Evolutionary conservation across 441 rosid genomes (phyloP), one percentile per base, ranked within the genome.

Genomic region (Gossypium trilobum): DNA sequence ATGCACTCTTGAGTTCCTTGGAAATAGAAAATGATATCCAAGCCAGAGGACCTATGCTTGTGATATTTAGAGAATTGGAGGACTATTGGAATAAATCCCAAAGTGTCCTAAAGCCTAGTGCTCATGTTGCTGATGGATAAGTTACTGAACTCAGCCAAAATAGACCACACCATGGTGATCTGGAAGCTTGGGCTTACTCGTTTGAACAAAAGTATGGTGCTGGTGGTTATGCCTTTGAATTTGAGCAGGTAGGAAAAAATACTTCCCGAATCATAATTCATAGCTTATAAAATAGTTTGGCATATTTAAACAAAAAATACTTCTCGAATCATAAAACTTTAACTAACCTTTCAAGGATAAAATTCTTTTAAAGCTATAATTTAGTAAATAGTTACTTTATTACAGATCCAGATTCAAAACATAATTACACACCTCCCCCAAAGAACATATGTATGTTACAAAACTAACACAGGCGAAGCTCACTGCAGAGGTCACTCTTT

Each of bases 21-120:
- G 99, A 92, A 72, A 92, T 95, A 70, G 98, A 95, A 52, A 77
- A 77, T 75, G 89, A 86, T 78, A 86, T 79, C 29, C 82, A 82
- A 69, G 91, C 86, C 44, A 87, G 82, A 81, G 89, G 95, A 70
- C 89, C 89, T 78, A 27, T 84, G 44, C 90, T 93, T 68, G 89
- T 89, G 80, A 84, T 96, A 84, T 88, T 82, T 70, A 84, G 76
- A 51, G 99, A 92, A 84, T 77, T 92, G 81, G 96, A 91, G 71
- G 90, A 80, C 77, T 87, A 88, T 74, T 95, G 99, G 96, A 92
- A 91, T 80, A 98, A 95, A 86, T 92, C 98, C 23, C 98, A 92
- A 86, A 87, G 91, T 76, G 55, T 83, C 78, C 20, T 83, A 74
- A 83, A 83, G 71, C 88, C 87, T 61, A 85, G 80, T 79, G 75